Evolutionary conservation across 768 basidiomycete species (phyloP).

Genomic region (Boletus coccyginus): DNA sequence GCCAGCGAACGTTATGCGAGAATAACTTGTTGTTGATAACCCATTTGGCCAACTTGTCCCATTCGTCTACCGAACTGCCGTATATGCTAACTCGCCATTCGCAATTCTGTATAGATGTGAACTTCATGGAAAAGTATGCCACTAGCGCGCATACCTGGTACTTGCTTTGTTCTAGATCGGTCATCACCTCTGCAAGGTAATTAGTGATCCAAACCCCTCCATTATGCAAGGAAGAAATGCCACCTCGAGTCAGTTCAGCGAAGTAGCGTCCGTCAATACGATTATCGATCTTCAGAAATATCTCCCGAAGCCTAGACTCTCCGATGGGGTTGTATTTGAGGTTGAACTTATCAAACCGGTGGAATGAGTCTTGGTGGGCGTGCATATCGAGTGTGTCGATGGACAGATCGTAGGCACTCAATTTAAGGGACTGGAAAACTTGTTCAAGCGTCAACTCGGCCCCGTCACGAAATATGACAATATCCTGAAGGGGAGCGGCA

Average conservation of each 20-base stretch:
- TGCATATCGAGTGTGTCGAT: constrained; percentile 99
- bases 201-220: not conserved
- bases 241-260: constrained; percentile 91
- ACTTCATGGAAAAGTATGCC: not conserved
- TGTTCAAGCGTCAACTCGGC: constrained; percentile 83
- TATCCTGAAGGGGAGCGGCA: constrained; percentile 56
- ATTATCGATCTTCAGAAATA: constrained; percentile 98
- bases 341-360: constrained; percentile 98
- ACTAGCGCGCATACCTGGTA: constrained; percentile 66
- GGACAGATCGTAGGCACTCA: constrained; percentile 96
- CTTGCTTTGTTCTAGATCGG: constrained; percentile 97
- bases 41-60: constrained; percentile 99
- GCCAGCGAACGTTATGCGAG: constrained; percentile 98
- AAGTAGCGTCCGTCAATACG: constrained; percentile 89
- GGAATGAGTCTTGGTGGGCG: constrained; percentile 96
- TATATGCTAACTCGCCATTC: constrained; percentile 99
- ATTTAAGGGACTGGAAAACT: constrained; percentile 94
- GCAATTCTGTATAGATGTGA: constrained; percentile 57
- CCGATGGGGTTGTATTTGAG: constrained; percentile 97
- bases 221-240: constrained; percentile 7
- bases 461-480: constrained; percentile 94
- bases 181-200: constrained; percentile 76
- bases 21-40: constrained; percentile 88
- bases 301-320: constrained; percentile 90
- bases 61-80: constrained; percentile 77